Conservation (phyloP, 352 stramenopile species). For the Plasmopara viticola region DNA sequence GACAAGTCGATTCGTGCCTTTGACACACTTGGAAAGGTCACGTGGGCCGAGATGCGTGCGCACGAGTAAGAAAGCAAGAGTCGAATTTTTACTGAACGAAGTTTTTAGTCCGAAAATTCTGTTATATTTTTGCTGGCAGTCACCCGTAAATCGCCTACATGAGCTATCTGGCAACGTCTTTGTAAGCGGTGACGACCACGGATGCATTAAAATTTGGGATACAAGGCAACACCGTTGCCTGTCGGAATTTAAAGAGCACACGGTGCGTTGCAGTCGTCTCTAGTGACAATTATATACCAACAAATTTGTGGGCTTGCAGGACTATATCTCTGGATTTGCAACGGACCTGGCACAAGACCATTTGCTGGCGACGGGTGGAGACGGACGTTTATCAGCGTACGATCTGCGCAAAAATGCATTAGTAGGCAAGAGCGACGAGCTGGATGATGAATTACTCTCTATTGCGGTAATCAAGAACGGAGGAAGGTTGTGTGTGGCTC, state of each 20-base stretch:
- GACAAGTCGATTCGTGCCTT: slow-evolving; percentile 83
- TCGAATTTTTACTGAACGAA: background rate
- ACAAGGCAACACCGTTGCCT: slow-evolving; percentile 80
- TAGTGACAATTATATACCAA: too few relatives aligned
- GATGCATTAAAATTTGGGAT: slow-evolving; percentile 85
- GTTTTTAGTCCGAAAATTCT: slow-evolving; percentile 5
- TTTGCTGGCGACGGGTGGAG: slow-evolving; percentile 86
- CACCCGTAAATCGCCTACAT: slow-evolving; percentile 73
- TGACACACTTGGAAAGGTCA: slow-evolving; percentile 66
- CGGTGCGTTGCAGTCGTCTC: slow-evolving; percentile 22
- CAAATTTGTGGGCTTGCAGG: slow-evolving; percentile 21
- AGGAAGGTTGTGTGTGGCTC: slow-evolving; percentile 93
- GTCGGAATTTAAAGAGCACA: slow-evolving; percentile 89
- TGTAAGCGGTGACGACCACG: slow-evolving; percentile 73
- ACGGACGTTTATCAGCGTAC: slow-evolving; percentile 89
- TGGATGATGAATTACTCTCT: slow-evolving; percentile 76
- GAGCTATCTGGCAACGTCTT: slow-evolving; percentile 67
- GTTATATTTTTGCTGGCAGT: slow-evolving; percentile 16
- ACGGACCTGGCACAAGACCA: slow-evolving; percentile 75
- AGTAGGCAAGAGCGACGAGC: slow-evolving; percentile 74
- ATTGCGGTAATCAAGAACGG: slow-evolving; percentile 84
- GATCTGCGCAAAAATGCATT: slow-evolving; percentile 85
- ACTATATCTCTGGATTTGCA: slow-evolving; percentile 93
- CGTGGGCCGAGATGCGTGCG: slow-evolving; percentile 74
- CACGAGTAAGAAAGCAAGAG: slow-evolving; percentile 47